Base-by-base conservation (phyloP, 257 asterid genomes). In the Fraxinus quadrangulata region DNA sequence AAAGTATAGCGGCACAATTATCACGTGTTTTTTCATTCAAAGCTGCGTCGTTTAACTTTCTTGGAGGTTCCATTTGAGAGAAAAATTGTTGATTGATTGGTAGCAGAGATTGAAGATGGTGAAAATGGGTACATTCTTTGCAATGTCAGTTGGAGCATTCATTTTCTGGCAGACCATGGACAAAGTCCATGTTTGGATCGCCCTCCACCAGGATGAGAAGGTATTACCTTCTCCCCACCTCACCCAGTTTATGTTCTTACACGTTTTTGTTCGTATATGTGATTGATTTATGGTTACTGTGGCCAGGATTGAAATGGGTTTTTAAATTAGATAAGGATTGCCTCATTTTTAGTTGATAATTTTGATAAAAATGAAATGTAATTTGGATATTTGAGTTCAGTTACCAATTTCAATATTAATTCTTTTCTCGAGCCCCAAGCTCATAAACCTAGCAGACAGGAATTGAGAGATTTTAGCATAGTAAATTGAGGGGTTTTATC, bases 151-250 rank as follows among this genome's bases (percentile, higher is more conserved):
- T 1, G 98, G 95, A 17, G 97, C 98, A 70, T 93, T 93, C 73
- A 75, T 88, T 76, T 93, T 91, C 87, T 93, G 97, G 97, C 87
- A 91, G 76, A 90, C 96, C 28, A 90, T 93, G 97, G 97, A 93
- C 78, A 90, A 87, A 82, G 91, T 93, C 75, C 97, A 93, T 78
- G 96, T 93, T 45, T 91, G 92, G 93, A 90, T 93, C 75, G 97
- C 98, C 80, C 98, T 92, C 76, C 97, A 74, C 83, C 95, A 91
- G 82, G 97, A 93, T 81, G 97, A 93, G 74, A 91, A 93, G 94
- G 96, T 88, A 49, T 23, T 24, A 11, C 69, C 28, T 16, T 0
- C 66, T 26, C 13, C 23, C 10, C 3, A 5, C 13, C 23, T 0
- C 19, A 21, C 34, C 26, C 40, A n/a, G 7, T 72, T 6, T 66